Percentiles rank a stretch among this genome's conserved stretches.
These are phyloP conservation scores for Samsoniella hepiali DNA, from an alignment of 2,329 filamentous ascomycete species.

Conservation along the genomic window DNA sequence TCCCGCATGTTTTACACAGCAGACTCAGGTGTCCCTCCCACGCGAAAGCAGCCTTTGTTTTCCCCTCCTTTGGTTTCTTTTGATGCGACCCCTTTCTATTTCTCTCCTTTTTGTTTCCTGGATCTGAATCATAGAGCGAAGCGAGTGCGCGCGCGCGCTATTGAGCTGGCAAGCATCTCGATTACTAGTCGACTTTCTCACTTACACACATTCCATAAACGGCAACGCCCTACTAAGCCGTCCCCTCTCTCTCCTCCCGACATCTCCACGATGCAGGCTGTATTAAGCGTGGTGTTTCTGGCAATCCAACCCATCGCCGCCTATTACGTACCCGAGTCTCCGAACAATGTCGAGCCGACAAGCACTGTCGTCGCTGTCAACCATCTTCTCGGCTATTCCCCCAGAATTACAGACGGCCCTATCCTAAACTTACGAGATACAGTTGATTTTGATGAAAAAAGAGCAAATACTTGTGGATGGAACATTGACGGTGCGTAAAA, in stretches of 20 bases:
- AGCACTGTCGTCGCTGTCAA: neutral
- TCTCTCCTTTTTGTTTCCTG: too few species aligned
- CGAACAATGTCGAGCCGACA: neutral
- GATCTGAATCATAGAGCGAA: too few species aligned
- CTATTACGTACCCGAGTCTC: neutral
- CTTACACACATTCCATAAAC: too few species aligned
- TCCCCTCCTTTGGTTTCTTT: too few species aligned
- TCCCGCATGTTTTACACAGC: too few species aligned
- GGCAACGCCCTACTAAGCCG: too few species aligned
- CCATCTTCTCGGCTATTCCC: neutral
- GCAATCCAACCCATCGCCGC: neutral
- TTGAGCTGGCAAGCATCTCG: too few species aligned
- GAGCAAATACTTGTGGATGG: slow-evolving; percentile 9
- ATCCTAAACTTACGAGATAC: neutral
- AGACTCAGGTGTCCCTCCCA: too few species aligned
- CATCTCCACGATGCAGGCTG: neutral
- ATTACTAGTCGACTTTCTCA: too few species aligned
- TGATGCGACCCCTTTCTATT: too few species aligned
- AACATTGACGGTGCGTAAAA: slow-evolving; percentile 1
- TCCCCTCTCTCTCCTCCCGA: neutral
- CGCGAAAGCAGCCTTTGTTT: too few species aligned
- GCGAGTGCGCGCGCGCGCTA: too few species aligned
- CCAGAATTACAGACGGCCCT: slow-evolving; percentile 10
- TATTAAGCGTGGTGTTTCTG: neutral
- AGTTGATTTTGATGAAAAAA: neutral